phyloP scores from a whole-genome alignment of 2,329 filamentous ascomycete genomes.

The Monosporascus ibericus region DNA sequence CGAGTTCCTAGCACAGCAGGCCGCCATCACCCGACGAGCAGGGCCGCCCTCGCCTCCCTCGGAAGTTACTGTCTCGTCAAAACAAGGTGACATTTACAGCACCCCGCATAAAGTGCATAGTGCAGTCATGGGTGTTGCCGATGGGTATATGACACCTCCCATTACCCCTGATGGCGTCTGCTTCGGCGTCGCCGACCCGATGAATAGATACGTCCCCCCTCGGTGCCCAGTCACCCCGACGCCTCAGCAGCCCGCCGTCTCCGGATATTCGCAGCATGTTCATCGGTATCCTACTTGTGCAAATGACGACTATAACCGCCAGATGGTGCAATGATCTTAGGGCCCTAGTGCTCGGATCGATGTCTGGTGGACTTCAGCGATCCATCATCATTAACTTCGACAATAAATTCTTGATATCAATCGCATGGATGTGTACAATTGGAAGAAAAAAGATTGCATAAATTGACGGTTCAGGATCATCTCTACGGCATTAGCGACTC shows the following conservation, averaged over 20 bases:
- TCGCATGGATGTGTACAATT: slow-evolving; percentile 30
- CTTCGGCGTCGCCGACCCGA: slow-evolving; percentile 38
- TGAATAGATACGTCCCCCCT: slow-evolving; percentile 44
- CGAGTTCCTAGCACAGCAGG: slow-evolving; percentile 55
- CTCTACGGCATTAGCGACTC: slow-evolving; percentile 44
- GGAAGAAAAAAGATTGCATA: slow-evolving; percentile 39
- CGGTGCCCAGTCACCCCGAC: slow-evolving; percentile 60
- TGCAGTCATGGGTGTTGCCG: slow-evolving; percentile 52
- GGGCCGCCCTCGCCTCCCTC: slow-evolving; percentile 55
- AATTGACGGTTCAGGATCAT: slow-evolving; percentile 37
- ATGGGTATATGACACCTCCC: slow-evolving; percentile 78
- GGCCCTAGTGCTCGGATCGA: slow-evolving; percentile 4
- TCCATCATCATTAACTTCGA: slow-evolving; percentile 5
- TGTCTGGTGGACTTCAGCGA: slow-evolving; percentile 7
- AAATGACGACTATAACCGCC: slow-evolving; percentile 33
- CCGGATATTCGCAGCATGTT: slow-evolving; percentile 32
- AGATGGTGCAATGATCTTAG: slow-evolving; percentile 20
- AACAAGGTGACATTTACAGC: slow-evolving; percentile 60
- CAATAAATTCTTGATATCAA: background rate
- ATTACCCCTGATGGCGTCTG: slow-evolving; percentile 71
- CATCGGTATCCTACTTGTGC: slow-evolving; percentile 40
- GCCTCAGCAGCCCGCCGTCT: slow-evolving; percentile 37
- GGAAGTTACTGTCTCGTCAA: slow-evolving; percentile 42
- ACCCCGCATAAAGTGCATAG: slow-evolving; percentile 74
- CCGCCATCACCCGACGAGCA: slow-evolving; percentile 45